A percentile compares a stretch with the other conserved stretches of the same genome.
Evolutionary conservation across 495 filamentous ascomycete species (phyloP).

Genomic region (Penicillium subrubescens): DNA sequence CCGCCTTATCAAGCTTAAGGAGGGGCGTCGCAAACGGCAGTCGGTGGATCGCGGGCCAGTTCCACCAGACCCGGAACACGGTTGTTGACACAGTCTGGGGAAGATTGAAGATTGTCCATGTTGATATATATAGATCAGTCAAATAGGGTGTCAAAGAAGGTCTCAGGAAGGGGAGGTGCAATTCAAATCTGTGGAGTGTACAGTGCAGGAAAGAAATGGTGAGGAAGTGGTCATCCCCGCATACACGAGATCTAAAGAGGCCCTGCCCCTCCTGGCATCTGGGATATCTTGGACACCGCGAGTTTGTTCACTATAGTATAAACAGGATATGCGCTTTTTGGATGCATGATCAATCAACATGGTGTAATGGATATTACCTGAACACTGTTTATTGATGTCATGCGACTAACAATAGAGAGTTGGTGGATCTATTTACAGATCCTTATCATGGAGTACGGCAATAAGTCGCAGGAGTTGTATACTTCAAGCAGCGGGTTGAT

Average conservation of each 20-base stretch:
- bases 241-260: background rate
- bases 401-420: background rate
- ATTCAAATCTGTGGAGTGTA: background rate
- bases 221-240: background rate
- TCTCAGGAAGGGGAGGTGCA: background rate
- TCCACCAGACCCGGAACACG: slow-evolving; percentile 1
- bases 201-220: background rate
- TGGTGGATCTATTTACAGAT: background rate
- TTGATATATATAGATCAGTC: background rate
- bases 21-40: slow-evolving; percentile 16
- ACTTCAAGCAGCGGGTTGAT: background rate
- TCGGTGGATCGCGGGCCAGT: slow-evolving; percentile 1
- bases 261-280: background rate
- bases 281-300: background rate
- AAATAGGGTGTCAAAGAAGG: background rate
- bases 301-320: background rate
- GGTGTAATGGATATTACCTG: background rate
- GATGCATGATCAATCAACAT: background rate
- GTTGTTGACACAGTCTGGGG: background rate
- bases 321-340: background rate
- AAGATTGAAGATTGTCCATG: background rate
- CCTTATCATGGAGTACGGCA: background rate
- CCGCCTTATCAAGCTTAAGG: slow-evolving; percentile 1
- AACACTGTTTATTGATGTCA: background rate
- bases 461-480: background rate